Percentiles rank a stretch among this genome's conserved stretches.
phyloP scores from a whole-genome alignment of 1,139 yeast genomes.

The Sugiyamaella pinicola region DNA sequence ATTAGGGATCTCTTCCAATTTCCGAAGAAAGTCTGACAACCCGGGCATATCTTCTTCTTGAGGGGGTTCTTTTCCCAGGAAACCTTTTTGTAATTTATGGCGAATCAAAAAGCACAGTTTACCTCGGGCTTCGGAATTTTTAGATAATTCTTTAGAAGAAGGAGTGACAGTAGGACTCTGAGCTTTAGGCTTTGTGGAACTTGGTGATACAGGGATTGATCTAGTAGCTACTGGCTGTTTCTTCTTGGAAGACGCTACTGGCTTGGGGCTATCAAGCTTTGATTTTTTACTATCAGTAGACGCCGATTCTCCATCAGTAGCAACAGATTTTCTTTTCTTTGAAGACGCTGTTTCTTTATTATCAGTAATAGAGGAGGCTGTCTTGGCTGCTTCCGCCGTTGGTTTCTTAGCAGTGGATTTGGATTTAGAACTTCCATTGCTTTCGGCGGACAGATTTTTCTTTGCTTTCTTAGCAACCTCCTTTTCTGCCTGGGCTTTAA shows the following conservation, averaged over 20 bases:
- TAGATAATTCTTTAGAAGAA: conserved; percentile 31
- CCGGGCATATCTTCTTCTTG: conserved; percentile 32
- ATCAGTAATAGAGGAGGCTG: neutral
- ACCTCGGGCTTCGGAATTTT: conserved; percentile 31
- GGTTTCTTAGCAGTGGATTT: conserved; percentile 14
- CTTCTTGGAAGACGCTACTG: neutral
- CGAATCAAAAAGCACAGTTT: conserved; percentile 36
- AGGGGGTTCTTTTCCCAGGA: conserved; percentile 36
- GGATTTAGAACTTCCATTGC: conserved; percentile 1
- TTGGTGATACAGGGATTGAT: neutral
- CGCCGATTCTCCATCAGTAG: neutral
- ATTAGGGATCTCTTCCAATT: conserved; percentile 39
- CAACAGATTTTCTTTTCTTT: conserved; percentile 8
- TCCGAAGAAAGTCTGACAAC: conserved; percentile 34
- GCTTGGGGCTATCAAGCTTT: neutral
- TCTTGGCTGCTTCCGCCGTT: no score
- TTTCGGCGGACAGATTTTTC: conserved; percentile 11
- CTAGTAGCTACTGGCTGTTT: neutral
- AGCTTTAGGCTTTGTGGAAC: neutral
- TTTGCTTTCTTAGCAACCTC: conserved; percentile 27
- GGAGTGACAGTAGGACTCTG: conserved; percentile 18
- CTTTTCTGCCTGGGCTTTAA: conserved; percentile 15
- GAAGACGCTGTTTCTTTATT: conserved; percentile 1
- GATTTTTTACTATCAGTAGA: neutral
- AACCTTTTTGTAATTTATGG: conserved; percentile 40